Evolutionary conservation across 75 land plant species (phyloP).

Genomic region (Azolla pinnata): DNA sequence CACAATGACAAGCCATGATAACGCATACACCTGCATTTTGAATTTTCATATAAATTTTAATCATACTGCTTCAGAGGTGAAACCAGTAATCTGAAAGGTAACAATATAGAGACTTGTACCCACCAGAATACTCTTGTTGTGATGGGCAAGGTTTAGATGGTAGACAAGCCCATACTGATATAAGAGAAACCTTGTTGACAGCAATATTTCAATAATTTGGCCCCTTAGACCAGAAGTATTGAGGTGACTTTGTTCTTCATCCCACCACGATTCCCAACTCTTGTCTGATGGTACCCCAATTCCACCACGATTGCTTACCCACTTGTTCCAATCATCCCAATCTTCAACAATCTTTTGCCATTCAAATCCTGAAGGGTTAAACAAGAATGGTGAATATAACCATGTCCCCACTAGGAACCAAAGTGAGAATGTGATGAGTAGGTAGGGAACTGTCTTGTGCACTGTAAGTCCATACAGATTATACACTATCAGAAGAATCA

Average conservation of each 20-base stretch:
- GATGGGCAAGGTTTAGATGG: conserved; percentile 43
- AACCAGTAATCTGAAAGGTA: neutral
- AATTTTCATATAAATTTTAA: neutral
- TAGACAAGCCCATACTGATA: conserved; percentile 74
- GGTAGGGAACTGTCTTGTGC: conserved; percentile 47
- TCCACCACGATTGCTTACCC: conserved; percentile 86
- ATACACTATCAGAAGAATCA: conserved; percentile 77
- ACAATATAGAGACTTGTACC: neutral
- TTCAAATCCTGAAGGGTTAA: conserved; percentile 69
- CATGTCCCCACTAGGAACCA: conserved; percentile 92
- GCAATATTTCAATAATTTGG: conserved; percentile 47
- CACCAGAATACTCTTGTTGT: conserved; percentile 40
- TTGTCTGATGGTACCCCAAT: conserved; percentile 79
- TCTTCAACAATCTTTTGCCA: conserved; percentile 98
- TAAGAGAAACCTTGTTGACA: conserved; percentile 64
- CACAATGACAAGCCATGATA: conserved; percentile 84
- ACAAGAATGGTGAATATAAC: conserved; percentile 62
- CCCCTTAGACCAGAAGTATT: conserved; percentile 55
- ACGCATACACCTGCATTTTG: conserved; percentile 59
- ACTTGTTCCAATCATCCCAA: conserved; percentile 97
- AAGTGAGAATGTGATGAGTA: conserved; percentile 70
- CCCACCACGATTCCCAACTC: conserved; percentile 99
- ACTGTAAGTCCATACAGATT: conserved; percentile 48
- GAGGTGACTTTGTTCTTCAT: conserved; percentile 83
- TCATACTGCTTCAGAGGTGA: neutral